These are phyloP conservation scores for Pseudoperonospora humuli DNA, from an alignment of 352 stramenopile genomes.

Conservation along the genomic window DNA sequence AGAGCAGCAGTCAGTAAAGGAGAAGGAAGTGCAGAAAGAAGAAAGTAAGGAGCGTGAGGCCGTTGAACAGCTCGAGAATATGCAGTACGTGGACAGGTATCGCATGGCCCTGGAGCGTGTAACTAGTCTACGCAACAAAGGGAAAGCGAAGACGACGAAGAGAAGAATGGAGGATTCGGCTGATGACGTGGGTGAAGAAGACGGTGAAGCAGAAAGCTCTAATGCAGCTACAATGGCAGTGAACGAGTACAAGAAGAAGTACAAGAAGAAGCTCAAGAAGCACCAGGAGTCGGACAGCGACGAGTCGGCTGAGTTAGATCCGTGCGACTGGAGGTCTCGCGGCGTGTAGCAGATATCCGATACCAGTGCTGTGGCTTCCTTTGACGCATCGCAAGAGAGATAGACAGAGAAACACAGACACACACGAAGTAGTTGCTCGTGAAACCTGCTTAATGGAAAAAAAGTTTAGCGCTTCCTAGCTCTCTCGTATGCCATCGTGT, in stretches of 20 bases:
- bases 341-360: slow-evolving; percentile 12
- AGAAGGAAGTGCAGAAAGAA: slow-evolving; percentile 26
- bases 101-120: slow-evolving; percentile 41
- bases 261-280: slow-evolving; percentile 17
- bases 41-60: slow-evolving; percentile 39
- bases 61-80: slow-evolving; percentile 52
- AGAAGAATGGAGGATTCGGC: slow-evolving; percentile 6
- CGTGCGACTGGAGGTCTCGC: slow-evolving; percentile 39
- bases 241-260: slow-evolving; percentile 30
- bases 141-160: slow-evolving; percentile 14
- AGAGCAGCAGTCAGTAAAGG: slow-evolving; percentile 33
- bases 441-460: slow-evolving; percentile 16
- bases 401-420: not conserved
- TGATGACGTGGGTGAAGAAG: slow-evolving; percentile 6
- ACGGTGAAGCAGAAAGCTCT: slow-evolving; percentile 5
- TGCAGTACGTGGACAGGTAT: slow-evolving; percentile 62
- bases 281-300: slow-evolving; percentile 17
- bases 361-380: not conserved
- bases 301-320: slow-evolving; percentile 28
- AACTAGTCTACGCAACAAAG: slow-evolving; percentile 7
- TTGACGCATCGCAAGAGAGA: not conserved
- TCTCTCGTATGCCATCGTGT: slow-evolving; percentile 6
- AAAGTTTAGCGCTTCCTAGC: slow-evolving; percentile 6
- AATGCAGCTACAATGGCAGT: slow-evolving; percentile 7
- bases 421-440: slow-evolving; percentile 1